These are phyloP conservation scores for Aspergillus oerlinghausenensis DNA, from an alignment of 2,329 filamentous ascomycete species.

Conservation along the genomic window DNA sequence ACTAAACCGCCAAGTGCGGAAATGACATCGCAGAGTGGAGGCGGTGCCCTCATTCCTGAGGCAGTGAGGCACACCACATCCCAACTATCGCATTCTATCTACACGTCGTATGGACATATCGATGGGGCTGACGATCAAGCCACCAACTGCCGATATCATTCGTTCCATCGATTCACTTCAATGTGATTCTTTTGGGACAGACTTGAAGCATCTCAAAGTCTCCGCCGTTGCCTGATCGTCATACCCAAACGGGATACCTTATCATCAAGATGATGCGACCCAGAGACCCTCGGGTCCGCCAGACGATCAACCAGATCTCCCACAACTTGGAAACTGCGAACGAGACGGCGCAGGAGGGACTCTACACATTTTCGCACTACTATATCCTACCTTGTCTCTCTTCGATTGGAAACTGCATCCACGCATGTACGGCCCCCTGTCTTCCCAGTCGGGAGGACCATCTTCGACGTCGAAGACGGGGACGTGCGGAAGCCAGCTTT, in stretches of 20 bases:
- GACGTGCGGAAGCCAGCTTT: conserved; percentile 74
- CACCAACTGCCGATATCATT: neutral
- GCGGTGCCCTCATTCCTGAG: conserved; percentile 11
- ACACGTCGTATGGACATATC: neutral
- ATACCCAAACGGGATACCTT: neutral
- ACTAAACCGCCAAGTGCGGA: conserved; percentile 15
- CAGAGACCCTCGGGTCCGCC: conserved; percentile 79
- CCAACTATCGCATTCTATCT: neutral
- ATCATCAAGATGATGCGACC: conserved; percentile 52
- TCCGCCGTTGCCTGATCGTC: conserved; percentile 31
- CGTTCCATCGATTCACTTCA: neutral
- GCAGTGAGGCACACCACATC: conserved; percentile 4
- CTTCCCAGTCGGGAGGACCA: conserved; percentile 68
- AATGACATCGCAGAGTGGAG: conserved; percentile 23
- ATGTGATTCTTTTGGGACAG: conserved; percentile 11
- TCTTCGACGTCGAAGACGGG: conserved; percentile 63
- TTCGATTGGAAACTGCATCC: conserved; percentile 61
- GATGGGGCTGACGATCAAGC: neutral
- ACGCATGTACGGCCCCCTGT: conserved; percentile 65
- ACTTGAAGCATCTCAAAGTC: conserved; percentile 13
- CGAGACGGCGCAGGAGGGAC: conserved; percentile 82
- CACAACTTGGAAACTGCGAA: conserved; percentile 88
- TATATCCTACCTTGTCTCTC: conserved; percentile 80
- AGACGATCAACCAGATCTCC: conserved; percentile 88
- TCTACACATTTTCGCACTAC: conserved; percentile 82